Evolutionary conservation across 1,139 yeast species (phyloP), one percentile per base, ranked within the genome.

Genomic region (Yamadazyma epiphylla): DNA sequence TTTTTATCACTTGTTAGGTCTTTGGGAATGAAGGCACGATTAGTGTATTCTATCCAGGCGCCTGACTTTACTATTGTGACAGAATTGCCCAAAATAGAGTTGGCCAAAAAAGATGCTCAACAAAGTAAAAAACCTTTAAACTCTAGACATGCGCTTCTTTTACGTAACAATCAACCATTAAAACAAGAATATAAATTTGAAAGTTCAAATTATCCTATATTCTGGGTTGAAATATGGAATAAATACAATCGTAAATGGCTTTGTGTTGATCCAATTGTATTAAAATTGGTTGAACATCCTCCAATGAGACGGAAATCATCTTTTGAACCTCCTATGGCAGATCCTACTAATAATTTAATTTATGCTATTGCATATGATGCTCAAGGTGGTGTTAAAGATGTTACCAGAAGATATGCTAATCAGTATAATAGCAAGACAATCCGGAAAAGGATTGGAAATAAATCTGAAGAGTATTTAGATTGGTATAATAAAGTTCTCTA

Each of bases 211-310:
- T 80, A 63, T 47, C 97, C 97, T 0, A 67, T 87, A 0, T 87
- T 83, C 49, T 91, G 98, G 98, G 80, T 78, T 11, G 99, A 91
- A 53, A 96, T 85, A 0, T 91, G 95, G 94, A 91, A 91, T 51
- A 71, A 71, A 30, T 75, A 70, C 37, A 58, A 77, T 4, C 70
- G 77, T 36, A 74, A 71, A 38, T 89, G 96, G 95, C 70, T 87
- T n/a, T 77, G 94, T 4, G 67, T 88, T 1, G 97, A 91, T 46
- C 94, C 96, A 0, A 62, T 80, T 1, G 79, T 77, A 13, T 70
- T 79, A 27, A 58, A 74, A 33, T 58, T 72, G 0, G 76, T 89
- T 13, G 96, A 88, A 48, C 68, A 45, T 12, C 56, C 81, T n/a
- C 80, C 89, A 1, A 69, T 66, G 50, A 53, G 77, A 26, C 54